phyloP scores from a whole-genome alignment of 208 protist genomes.

The Acanthamoeba castellanii region DNA sequence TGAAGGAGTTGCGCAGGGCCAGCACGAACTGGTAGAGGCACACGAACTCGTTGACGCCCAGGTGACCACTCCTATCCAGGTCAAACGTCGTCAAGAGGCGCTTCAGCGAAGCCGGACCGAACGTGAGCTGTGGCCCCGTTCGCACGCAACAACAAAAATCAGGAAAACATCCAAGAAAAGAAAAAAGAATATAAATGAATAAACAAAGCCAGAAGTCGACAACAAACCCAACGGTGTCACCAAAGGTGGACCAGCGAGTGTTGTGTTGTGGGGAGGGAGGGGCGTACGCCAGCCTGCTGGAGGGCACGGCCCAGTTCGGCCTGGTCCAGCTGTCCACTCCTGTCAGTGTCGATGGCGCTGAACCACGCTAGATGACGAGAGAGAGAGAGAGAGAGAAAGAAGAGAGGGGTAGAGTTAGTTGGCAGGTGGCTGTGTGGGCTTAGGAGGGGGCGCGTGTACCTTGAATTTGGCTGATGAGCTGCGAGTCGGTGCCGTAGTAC shows the following conservation, averaged over 20 bases:
- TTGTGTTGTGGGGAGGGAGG: background rate
- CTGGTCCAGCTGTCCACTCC: background rate
- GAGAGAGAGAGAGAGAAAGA: too few relatives aligned
- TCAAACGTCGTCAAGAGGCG: background rate
- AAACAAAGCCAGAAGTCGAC: too few relatives aligned
- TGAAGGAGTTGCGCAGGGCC: background rate
- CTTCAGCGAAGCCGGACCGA: background rate
- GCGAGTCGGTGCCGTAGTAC: background rate
- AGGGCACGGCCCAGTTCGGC: background rate
- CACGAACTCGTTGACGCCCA: background rate
- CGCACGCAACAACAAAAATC: too few relatives aligned
- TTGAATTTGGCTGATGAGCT: background rate
- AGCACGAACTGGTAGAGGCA: slow-evolving; percentile 25
- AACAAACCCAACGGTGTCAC: too few relatives aligned
- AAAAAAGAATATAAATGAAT: too few relatives aligned
- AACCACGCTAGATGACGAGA: too few relatives aligned
- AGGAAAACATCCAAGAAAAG: too few relatives aligned
- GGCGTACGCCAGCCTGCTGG: background rate
- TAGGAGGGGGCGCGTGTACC: background rate
- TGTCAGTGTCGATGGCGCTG: background rate
- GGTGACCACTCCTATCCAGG: background rate
- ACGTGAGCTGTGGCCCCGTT: background rate
- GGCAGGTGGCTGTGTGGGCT: too few relatives aligned
- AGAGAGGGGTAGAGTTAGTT: too few relatives aligned
- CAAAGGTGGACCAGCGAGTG: too few relatives aligned